phyloP scores from a whole-genome alignment of 108 stramenopile species.

The Cylindrotheca fusiformis region DNA sequence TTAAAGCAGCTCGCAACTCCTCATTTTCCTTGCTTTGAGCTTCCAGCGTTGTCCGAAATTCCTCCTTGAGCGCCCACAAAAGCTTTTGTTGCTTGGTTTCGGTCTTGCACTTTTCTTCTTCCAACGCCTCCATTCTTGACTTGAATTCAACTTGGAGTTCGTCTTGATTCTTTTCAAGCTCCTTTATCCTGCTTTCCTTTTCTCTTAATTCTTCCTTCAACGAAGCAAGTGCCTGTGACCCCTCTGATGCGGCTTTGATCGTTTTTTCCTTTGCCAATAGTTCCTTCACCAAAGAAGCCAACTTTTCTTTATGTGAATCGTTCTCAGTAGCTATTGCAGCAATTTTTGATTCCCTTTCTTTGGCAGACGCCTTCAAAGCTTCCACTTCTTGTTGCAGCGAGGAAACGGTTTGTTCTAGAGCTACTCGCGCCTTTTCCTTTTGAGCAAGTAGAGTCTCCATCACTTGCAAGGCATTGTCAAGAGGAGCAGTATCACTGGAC shows the following conservation, averaged over 20 bases:
- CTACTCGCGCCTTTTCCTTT: constrained; percentile 2
- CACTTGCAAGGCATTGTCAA: constrained; percentile 21
- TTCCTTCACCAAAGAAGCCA: neutral
- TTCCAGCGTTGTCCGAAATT: neutral
- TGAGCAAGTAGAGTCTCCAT: constrained; percentile 13
- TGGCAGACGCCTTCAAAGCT: neutral
- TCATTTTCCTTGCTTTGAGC: neutral
- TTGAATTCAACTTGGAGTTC: too few relatives aligned
- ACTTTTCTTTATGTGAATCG: neutral
- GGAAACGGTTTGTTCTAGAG: neutral
- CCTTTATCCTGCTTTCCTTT: neutral
- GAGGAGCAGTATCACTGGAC: neutral
- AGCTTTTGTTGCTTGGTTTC: neutral
- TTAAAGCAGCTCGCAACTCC: neutral
- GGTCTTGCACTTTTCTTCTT: neutral
- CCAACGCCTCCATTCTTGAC: too few relatives aligned
- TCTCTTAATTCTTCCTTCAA: neutral
- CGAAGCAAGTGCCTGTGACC: neutral
- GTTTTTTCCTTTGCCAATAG: neutral
- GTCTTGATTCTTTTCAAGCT: neutral
- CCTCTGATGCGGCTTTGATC: too few relatives aligned
- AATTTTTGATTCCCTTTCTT: neutral
- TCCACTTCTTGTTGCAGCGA: neutral
- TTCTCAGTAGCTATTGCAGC: neutral
- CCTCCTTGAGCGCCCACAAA: neutral